Conservation (phyloP, 116 monocot genomes). For the Papilionanthe hybrid region DNA sequence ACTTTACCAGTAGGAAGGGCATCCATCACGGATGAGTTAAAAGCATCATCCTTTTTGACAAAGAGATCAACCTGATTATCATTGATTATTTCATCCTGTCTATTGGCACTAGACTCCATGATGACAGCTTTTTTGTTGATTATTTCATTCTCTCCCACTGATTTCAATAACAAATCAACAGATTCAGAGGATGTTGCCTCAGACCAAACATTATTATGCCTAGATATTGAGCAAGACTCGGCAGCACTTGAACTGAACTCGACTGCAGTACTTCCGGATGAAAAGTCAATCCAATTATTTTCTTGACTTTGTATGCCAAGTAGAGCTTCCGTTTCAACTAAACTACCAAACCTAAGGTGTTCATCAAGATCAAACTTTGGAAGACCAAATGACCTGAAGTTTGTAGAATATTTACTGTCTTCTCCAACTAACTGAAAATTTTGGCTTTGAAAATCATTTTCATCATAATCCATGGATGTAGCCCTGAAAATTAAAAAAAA, state of each 20-base stretch:
- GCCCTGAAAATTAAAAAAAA: slow-evolving; percentile 35
- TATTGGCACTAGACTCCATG: slow-evolving; percentile 24
- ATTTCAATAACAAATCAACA: slow-evolving; percentile 84
- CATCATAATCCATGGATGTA: slow-evolving; percentile 96
- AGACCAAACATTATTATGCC: slow-evolving; percentile 80
- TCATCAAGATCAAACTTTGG: slow-evolving; percentile 89
- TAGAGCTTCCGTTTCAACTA: slow-evolving; percentile 61
- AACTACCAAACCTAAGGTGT: slow-evolving; percentile 72
- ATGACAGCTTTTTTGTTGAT: slow-evolving; percentile 21
- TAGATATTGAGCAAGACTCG: slow-evolving; percentile 54
- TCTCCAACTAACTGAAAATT: slow-evolving; percentile 81
- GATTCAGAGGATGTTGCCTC: slow-evolving; percentile 92
- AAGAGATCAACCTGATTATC: slow-evolving; percentile 21
- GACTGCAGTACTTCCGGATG: slow-evolving; percentile 52
- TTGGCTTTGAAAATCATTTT: slow-evolving; percentile 88
- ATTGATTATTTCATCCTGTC: slow-evolving; percentile 8
- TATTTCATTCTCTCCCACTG: slow-evolving; percentile 66
- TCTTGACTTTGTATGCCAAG: slow-evolving; percentile 62
- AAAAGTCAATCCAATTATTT: slow-evolving; percentile 83
- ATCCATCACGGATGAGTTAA: slow-evolving; percentile 18
- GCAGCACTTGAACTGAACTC: slow-evolving; percentile 58
- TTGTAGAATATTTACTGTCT: slow-evolving; percentile 61
- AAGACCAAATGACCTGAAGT: slow-evolving; percentile 55
- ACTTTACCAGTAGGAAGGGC: slow-evolving; percentile 13
- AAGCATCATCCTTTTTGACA: slow-evolving; percentile 13